phyloP scores from a whole-genome alignment of 345 rosid genomes.

The Garcia nutans region DNA sequence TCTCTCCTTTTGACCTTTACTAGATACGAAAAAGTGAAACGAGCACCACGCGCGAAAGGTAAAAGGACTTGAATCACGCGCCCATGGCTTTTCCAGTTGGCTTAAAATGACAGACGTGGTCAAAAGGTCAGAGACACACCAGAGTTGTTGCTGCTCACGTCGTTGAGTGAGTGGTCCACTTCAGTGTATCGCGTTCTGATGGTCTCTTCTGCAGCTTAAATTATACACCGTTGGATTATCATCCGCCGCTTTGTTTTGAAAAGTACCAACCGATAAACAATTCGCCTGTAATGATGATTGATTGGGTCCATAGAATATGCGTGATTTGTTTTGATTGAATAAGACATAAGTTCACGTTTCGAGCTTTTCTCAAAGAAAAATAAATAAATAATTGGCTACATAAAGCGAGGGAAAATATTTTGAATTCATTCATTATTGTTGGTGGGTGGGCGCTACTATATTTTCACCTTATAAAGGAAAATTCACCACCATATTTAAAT shows the following conservation, averaged over 20 bases:
- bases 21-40: no score
- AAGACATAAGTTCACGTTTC: conserved; percentile 12
- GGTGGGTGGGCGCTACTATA: no score
- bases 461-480: no score
- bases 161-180: conserved; percentile 12
- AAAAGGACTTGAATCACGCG: background rate
- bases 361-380: background rate
- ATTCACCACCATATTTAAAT: no score
- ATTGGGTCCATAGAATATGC: conserved; percentile 8
- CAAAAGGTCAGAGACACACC: background rate
- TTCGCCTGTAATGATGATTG: conserved; percentile 3
- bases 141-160: conserved; percentile 14
- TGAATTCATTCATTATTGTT: background rate
- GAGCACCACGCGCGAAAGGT: conserved; percentile 4
- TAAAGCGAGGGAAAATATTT: conserved; percentile 12
- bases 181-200: conserved; percentile 1
- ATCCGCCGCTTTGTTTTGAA: background rate
- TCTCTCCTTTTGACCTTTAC: background rate
- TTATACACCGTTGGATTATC: conserved; percentile 6
- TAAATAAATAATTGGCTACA: background rate
- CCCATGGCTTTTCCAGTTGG: background rate
- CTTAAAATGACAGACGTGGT: background rate
- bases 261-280: background rate
- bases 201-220: background rate
- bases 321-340: background rate